Evolutionary conservation across 129 eudicot species (phyloP).

Genomic region (Gnaphalium uliginosum): DNA sequence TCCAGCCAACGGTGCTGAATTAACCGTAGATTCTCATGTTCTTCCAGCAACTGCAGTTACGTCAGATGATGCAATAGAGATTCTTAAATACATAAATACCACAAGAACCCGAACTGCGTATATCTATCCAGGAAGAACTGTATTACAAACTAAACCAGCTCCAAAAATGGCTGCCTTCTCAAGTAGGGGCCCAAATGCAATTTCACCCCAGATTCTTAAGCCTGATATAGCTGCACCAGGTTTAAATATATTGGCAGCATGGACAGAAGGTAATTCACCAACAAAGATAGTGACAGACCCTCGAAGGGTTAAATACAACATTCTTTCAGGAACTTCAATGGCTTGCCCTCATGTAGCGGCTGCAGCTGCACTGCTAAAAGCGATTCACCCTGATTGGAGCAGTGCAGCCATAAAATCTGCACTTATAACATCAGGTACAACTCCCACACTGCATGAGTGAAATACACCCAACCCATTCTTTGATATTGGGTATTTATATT

Average conservation of each 20-base stretch:
- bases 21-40: constrained; percentile 70
- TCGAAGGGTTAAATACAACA: constrained; percentile 50
- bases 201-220: constrained; percentile 73
- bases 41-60: constrained; percentile 84
- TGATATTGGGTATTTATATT: background rate
- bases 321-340: constrained; percentile 81
- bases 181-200: constrained; percentile 75
- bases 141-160: constrained; percentile 51
- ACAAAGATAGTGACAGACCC: constrained; percentile 36
- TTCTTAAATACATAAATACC: constrained; percentile 60
- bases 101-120: constrained; percentile 49
- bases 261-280: constrained; percentile 55
- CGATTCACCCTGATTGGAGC: constrained; percentile 74
- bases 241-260: constrained; percentile 75
- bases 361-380: constrained; percentile 58
- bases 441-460: background rate
- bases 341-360: constrained; percentile 75
- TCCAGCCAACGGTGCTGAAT: constrained; percentile 61
- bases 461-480: background rate
- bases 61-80: constrained; percentile 46
- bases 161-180: constrained; percentile 84
- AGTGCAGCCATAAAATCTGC: constrained; percentile 74
- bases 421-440: constrained; percentile 62
- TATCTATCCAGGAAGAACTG: constrained; percentile 52
- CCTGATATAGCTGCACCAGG: constrained; percentile 85